Conservation (phyloP, 2,329 filamentous ascomycete species). For the Ceratocystiopsis minuta region DNA sequence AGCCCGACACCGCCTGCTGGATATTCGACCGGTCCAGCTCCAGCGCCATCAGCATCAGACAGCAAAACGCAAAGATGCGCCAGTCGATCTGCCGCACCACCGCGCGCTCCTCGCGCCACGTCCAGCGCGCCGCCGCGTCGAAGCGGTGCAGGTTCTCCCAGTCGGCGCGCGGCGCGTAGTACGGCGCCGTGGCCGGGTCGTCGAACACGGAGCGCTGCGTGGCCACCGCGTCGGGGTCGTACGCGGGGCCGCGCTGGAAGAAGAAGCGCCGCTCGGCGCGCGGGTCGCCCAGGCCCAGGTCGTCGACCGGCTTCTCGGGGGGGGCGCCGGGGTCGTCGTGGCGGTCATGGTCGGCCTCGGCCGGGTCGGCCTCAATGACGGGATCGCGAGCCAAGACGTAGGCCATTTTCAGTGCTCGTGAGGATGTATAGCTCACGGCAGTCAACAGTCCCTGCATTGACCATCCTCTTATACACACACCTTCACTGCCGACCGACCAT, state of each 20-base stretch:
- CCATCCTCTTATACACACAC: no score
- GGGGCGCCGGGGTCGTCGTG: no score
- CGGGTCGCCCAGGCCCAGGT: neutral
- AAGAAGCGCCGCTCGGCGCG: neutral
- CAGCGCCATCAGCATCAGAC: constrained; percentile 19
- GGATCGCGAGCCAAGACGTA: neutral
- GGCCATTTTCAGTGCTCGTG: no score
- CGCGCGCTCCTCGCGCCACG: constrained; percentile 2
- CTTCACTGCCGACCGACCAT: no score
- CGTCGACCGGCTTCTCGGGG: neutral
- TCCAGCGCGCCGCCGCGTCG: constrained; percentile 2
- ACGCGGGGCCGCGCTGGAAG: neutral
- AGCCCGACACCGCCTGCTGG: constrained; percentile 17
- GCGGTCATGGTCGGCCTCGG: no score
- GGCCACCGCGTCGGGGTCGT: neutral
- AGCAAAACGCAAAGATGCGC: constrained; percentile 13
- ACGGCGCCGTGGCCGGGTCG: neutral
- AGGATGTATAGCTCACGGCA: no score
- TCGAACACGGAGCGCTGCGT: constrained; percentile 2
- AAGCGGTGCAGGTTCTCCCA: constrained; percentile 3
- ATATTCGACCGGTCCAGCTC: constrained; percentile 21
- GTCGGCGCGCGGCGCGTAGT: neutral
- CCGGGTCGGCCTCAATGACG: neutral
- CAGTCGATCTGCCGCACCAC: constrained; percentile 15
- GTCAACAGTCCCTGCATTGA: no score